Percentiles rank a stretch among this genome's conserved stretches.
Conservation (phyloP, 139 green algal species). For the Tetraselmis chui region DNA sequence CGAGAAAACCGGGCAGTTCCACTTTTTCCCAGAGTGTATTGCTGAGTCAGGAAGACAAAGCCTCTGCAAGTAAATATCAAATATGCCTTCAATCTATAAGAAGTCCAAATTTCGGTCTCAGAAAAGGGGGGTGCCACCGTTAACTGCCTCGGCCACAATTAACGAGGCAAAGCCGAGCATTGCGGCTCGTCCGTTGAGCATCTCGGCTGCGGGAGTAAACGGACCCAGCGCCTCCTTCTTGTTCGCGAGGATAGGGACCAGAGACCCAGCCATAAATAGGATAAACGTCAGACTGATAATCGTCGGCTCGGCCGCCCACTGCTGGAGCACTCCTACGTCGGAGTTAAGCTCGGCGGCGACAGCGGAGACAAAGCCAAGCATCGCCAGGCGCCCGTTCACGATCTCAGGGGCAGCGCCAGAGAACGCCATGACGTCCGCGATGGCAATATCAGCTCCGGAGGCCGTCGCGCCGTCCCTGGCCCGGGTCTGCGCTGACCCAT, state of each 20-base stretch:
- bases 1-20: too few relatives aligned
- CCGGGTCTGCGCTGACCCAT: not conserved
- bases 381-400: constrained; percentile 28
- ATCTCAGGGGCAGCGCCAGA: constrained; percentile 18
- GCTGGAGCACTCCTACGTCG: constrained; percentile 5
- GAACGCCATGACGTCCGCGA: constrained; percentile 17
- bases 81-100: too few relatives aligned
- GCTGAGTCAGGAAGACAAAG: too few relatives aligned
- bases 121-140: not conserved
- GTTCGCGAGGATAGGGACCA: constrained; percentile 11
- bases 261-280: not conserved
- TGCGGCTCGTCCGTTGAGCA: constrained; percentile 21
- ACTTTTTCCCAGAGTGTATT: too few relatives aligned
- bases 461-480: not conserved
- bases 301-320: constrained; percentile 3
- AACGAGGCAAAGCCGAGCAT: constrained; percentile 24
- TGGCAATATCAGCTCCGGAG: not conserved
- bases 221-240: constrained; percentile 5
- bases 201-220: constrained; percentile 20
- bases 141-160: constrained; percentile 4
- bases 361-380: constrained; percentile 26
- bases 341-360: constrained; percentile 14
- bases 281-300: constrained; percentile 5
- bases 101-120: too few relatives aligned
- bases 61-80: too few relatives aligned